Conservation (phyloP, 2,329 filamentous ascomycete species). For the Lasiodiplodia hormozganensis region DNA sequence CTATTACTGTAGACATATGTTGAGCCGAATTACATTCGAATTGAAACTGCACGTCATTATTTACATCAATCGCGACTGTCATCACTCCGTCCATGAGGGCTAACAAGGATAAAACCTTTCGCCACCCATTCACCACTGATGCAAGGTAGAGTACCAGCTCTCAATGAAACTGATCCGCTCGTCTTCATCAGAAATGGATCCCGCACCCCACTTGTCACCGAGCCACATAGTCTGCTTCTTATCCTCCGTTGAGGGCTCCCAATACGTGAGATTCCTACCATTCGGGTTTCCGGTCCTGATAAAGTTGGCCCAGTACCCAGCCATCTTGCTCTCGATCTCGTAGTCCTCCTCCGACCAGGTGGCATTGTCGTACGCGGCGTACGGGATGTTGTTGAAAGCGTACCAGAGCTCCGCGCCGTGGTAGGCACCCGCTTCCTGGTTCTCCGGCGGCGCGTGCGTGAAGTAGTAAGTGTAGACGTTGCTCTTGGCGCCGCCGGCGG, state of each 20-base stretch:
- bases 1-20: too few species aligned
- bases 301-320: conserved; percentile 26
- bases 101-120: too few species aligned
- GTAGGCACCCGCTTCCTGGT: conserved; percentile 45
- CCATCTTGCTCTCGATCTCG: conserved; percentile 32
- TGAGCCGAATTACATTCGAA: too few species aligned
- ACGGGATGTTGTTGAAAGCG: conserved; percentile 46
- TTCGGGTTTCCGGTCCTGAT: conserved; percentile 24
- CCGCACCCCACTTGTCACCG: conserved; percentile 10
- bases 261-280: not conserved
- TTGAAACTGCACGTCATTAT: too few species aligned
- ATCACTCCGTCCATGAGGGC: too few species aligned
- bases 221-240: conserved; percentile 20
- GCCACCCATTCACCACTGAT: not conserved
- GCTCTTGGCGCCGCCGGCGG: conserved; percentile 26
- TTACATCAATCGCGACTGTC: too few species aligned
- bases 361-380: conserved; percentile 28
- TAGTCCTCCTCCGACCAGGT: conserved; percentile 41
- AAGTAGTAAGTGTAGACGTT: conserved; percentile 48
- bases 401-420: conserved; percentile 51
- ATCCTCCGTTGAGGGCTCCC: not conserved
- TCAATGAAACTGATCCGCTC: conserved; percentile 10
- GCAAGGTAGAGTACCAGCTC: conserved; percentile 20
- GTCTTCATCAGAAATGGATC: not conserved
- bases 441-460: conserved; percentile 45